A percentile compares a stretch with the other conserved stretches of the same genome.
Evolutionary conservation across 441 rosid genomes (phyloP).

Genomic region (Pelargonium australe): DNA sequence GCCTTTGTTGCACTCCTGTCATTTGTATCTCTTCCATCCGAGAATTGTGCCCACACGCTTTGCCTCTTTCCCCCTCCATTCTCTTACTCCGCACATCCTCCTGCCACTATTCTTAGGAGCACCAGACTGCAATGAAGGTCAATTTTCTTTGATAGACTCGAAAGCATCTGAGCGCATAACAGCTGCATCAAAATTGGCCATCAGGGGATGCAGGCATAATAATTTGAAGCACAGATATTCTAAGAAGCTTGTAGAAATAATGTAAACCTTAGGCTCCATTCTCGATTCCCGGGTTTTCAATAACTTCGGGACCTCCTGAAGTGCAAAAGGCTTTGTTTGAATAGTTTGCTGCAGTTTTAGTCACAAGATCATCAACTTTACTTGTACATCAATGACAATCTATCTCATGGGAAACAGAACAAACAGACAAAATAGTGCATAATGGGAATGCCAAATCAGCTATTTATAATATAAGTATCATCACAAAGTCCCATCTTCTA

Average conservation of each 20-base stretch:
- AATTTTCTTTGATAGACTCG: constrained; percentile 40
- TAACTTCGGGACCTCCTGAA: constrained; percentile 24
- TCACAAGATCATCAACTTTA: constrained; percentile 15
- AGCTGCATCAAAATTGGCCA: constrained; percentile 36
- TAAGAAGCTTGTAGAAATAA: constrained; percentile 1
- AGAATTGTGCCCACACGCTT: too few species aligned
- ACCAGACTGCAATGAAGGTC: constrained; percentile 41
- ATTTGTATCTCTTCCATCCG: too few species aligned
- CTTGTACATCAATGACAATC: not conserved
- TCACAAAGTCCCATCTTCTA: not conserved
- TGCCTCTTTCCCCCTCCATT: too few species aligned
- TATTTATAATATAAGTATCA: too few species aligned
- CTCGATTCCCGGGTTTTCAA: constrained; percentile 24
- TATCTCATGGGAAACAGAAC: not conserved
- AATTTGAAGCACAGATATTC: not conserved
- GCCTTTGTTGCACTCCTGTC: too few species aligned
- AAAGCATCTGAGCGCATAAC: constrained; percentile 60
- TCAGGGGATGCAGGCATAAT: not conserved
- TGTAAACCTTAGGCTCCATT: constrained; percentile 10
- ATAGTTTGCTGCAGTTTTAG: constrained; percentile 23
- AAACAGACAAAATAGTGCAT: not conserved
- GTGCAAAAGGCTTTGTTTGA: constrained; percentile 21
- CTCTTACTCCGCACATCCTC: constrained; percentile 11
- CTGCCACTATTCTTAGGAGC: constrained; percentile 56
- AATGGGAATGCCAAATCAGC: not conserved